These are phyloP conservation scores for Chaetomidium leptoderma DNA, from an alignment of 495 filamentous ascomycete genomes.

Conservation along the genomic window DNA sequence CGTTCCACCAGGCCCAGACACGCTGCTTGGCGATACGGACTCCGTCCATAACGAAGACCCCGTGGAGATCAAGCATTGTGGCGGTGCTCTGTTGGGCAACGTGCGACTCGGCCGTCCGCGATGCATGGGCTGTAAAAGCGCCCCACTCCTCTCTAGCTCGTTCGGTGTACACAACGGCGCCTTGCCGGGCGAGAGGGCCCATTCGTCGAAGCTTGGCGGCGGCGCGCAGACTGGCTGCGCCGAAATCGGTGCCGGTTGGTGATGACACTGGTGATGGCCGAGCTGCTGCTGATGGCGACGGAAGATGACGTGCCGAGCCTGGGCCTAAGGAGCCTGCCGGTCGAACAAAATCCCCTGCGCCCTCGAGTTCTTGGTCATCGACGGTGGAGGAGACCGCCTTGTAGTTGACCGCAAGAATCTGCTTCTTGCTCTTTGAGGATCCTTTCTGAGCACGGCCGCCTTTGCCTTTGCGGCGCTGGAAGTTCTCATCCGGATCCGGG, in stretches of 20 bases:
- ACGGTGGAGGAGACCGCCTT: slow-evolving; percentile 21
- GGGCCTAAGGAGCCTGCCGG: background rate
- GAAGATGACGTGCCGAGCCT: background rate
- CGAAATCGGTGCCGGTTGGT: background rate
- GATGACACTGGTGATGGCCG: background rate
- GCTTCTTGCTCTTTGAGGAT: slow-evolving; percentile 18
- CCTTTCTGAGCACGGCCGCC: slow-evolving; percentile 15
- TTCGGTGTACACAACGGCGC: slow-evolving; percentile 36
- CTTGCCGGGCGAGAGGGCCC: slow-evolving; percentile 42
- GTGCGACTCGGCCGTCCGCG: slow-evolving; percentile 50
- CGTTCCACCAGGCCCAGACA: slow-evolving; percentile 75
- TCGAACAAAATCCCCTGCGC: slow-evolving; percentile 23
- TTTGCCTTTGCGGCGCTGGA: slow-evolving; percentile 45
- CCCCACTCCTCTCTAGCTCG: slow-evolving; percentile 30
- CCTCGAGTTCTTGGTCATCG: slow-evolving; percentile 25
- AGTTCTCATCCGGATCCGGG: slow-evolving; percentile 38
- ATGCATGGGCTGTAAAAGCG: slow-evolving; percentile 23
- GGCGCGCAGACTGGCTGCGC: slow-evolving; percentile 19
- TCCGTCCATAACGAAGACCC: slow-evolving; percentile 73
- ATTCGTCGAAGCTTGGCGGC: slow-evolving; percentile 33
- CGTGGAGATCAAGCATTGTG: slow-evolving; percentile 72
- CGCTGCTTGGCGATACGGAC: slow-evolving; percentile 65
- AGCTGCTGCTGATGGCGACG: background rate
- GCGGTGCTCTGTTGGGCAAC: slow-evolving; percentile 57
- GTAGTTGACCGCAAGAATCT: slow-evolving; percentile 21